Evolutionary conservation across 352 stramenopile species (phyloP).

Genomic region (Phytophthora sansomeana): DNA sequence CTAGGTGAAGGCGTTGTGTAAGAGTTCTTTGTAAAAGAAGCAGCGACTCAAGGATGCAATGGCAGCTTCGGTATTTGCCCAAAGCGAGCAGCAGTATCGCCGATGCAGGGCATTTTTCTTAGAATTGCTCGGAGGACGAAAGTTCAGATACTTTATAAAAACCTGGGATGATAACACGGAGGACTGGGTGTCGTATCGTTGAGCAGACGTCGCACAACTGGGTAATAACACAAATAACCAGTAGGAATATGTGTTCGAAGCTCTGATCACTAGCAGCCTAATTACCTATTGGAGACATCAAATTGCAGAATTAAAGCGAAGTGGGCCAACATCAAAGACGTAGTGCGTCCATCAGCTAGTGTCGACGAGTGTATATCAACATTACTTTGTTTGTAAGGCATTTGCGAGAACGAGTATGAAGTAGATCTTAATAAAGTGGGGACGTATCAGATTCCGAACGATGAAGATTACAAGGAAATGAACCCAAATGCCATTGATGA

Average conservation of each 20-base stretch:
- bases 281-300: too few species aligned
- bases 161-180: conserved; percentile 8
- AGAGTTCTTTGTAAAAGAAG: not conserved
- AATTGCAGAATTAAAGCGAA: conserved; percentile 11
- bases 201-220: not conserved
- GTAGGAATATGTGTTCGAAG: too few species aligned
- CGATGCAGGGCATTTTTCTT: not conserved
- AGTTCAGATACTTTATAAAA: conserved; percentile 5
- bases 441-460: not conserved
- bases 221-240: conserved; percentile 16
- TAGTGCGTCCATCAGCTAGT: not conserved
- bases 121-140: not conserved
- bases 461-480: not conserved
- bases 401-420: conserved; percentile 14
- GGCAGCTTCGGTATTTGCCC: not conserved
- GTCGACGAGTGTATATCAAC: not conserved
- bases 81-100: not conserved
- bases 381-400: not conserved
- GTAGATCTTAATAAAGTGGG: not conserved
- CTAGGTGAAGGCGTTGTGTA: too few species aligned
- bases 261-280: too few species aligned
- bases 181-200: conserved; percentile 4
- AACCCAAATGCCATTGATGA: too few species aligned
- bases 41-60: conserved; percentile 2
- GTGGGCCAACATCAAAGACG: conserved; percentile 12